Percentiles rank a stretch among this genome's conserved stretches.
phyloP scores from a whole-genome alignment of 768 basidiomycete species.

The Phylloporus rhodoxanthus region DNA sequence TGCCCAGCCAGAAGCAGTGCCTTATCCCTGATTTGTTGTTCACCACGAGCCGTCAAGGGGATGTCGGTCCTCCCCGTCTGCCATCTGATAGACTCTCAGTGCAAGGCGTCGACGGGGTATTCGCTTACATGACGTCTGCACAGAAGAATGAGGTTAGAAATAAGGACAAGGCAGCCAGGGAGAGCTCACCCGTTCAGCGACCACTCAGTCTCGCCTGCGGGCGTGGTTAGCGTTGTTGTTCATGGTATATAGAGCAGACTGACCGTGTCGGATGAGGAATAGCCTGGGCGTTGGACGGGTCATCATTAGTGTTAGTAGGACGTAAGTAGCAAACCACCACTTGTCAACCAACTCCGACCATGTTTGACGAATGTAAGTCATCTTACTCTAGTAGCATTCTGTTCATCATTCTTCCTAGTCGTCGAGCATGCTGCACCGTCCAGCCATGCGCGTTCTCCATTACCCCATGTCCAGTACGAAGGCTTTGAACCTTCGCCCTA shows the following conservation, averaged over 20 bases:
- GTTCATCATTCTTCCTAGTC: slow-evolving; percentile 41
- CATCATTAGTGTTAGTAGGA: slow-evolving; percentile 9
- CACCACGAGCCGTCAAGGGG: slow-evolving; percentile 74
- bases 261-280: slow-evolving; percentile 77
- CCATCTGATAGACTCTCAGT: not conserved
- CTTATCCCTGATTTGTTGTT: slow-evolving; percentile 59
- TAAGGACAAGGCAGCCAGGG: not conserved
- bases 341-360: slow-evolving; percentile 24
- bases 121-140: slow-evolving; percentile 55
- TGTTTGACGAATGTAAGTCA: slow-evolving; percentile 66
- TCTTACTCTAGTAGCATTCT: not conserved
- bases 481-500: slow-evolving; percentile 78
- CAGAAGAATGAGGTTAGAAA: slow-evolving; percentile 5
- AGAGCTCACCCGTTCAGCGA: slow-evolving; percentile 67
- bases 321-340: not conserved
- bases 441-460: slow-evolving; percentile 32
- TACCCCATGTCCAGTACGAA: slow-evolving; percentile 70
- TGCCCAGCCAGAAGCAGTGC: slow-evolving; percentile 67
- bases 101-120: not conserved
- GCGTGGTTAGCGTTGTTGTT: slow-evolving; percentile 1
- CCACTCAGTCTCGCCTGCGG: slow-evolving; percentile 89
- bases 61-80: slow-evolving; percentile 89
- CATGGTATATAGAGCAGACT: slow-evolving; percentile 4
- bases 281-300: slow-evolving; percentile 62
- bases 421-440: slow-evolving; percentile 76